Base-by-base conservation (phyloP, 176 grass and related monocot genomes). In the Themeda triandra region DNA sequence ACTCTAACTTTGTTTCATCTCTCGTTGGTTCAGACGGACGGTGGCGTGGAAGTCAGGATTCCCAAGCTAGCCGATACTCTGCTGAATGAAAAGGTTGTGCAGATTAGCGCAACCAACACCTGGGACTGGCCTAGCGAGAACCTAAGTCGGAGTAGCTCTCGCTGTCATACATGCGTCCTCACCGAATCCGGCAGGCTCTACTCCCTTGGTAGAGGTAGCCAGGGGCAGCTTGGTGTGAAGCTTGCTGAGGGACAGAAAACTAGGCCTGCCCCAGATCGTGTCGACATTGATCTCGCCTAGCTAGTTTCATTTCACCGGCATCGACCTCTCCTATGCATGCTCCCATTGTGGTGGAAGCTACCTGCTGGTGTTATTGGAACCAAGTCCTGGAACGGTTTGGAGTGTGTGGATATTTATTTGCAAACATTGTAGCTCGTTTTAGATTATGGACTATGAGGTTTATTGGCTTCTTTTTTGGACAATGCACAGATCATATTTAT, bases 221-320 rank as follows among this genome's bases (percentile, higher is more conserved):
- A 76, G 8, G 89, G 92, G 1, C 89, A 94, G 84, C 92, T 94
- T 49, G 92, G 92, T 9, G 6, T 87, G 23, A 91, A 91, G 79
- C 81, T 91, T 63, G 68, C 58, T 6, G 81, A 71, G 29, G 84
- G 66, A 23, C 33, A 89, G 33, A 51, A 66, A 11, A 66, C 13
- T 32, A 69, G 66, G 76, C 23, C 42, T 2, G 39, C 13, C 25
- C 87, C 81, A 1, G 37, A 59, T 21, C 32, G 56, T 4, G 77
- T 91, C 69, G 63, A 67, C 23, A 21, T 94, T 24, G 78, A 92
- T 89, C 87, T 82, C 35, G 13, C 65, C 51, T 94, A 89, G 77
- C 17, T 94, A 89, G 77, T 17, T 53, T 69, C 29, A 66, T 27
- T 53, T 62, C 23, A 66, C 31, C 66, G 10, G 67, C 87, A 37